Evolutionary conservation across 106 monocot species (phyloP), one percentile per base, ranked within the genome.

Genomic region (Allium cepa): DNA sequence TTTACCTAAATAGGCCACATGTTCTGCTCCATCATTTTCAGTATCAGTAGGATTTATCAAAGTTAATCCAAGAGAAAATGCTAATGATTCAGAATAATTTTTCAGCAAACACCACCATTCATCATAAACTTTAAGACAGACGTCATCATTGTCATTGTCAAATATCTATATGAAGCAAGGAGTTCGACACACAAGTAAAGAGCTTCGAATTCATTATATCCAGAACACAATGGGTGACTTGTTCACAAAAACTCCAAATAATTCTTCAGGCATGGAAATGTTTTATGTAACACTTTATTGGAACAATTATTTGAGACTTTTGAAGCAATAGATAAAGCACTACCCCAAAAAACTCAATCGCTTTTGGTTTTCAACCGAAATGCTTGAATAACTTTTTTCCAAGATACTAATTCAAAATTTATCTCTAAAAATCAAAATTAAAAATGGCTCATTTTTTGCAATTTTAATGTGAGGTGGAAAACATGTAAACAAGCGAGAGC

Each of bases 181-280:
- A 99, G 77, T 76, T 83, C 81, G 71, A 79, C 79, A 76, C 71
- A 82, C 60, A 99, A 72, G 69, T 90, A 99, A 49, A 99, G 77
- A 26, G 93, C 89, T 71, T 86, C 90, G 65, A 75, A 63, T 81
- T 83, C 72, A 83, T 60, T 8, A 17, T 60, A 50, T 57, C 63
- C 9, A 53, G 47, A 72, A 71, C 48, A 73, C 27, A 50, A 57
- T 70, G 17, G 48, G 53, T 63, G 79, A 49, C 59, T 59, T 27
- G 26, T 22, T 68, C 17, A 57, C 26, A 52, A 66, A 9, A 61
- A 87, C 60, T 68, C 77, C 92, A 68, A 96, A 66, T 14, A 50
- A 49, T 70, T 76, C 77, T 92, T 80, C 63, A 99, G 68, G 45
- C 73, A 69, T 53, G 77, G 70, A 69, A 90, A 85, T 64, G 78